Percentiles rank a stretch among this genome's conserved stretches.
Evolutionary conservation across 805 yeast species (phyloP).

Genomic region (Priceomyces haplophilus): DNA sequence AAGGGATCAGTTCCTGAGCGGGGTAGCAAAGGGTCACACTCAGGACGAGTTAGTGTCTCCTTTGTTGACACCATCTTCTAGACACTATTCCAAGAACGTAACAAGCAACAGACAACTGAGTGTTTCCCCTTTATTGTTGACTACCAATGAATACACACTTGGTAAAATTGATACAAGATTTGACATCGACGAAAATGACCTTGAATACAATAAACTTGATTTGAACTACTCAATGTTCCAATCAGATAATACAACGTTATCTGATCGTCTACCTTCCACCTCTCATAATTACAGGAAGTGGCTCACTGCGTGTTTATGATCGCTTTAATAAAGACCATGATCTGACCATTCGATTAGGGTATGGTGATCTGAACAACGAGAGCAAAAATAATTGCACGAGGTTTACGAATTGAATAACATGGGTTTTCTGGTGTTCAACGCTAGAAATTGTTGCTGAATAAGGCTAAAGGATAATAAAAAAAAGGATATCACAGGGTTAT

Average conservation of each 20-base stretch:
- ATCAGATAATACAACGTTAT: slow-evolving; percentile 14
- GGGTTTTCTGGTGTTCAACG: neutral
- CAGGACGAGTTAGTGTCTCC: slow-evolving; percentile 29
- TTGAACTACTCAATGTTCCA: slow-evolving; percentile 30
- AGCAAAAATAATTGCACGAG: neutral
- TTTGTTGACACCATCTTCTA: slow-evolving; percentile 35
- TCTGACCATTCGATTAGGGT: neutral
- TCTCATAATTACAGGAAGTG: slow-evolving; percentile 39
- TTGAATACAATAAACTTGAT: slow-evolving; percentile 25
- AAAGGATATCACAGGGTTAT: neutral
- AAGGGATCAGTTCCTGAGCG: slow-evolving; percentile 10
- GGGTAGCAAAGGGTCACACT: slow-evolving; percentile 5
- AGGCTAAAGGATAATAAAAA: neutral
- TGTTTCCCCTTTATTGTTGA: slow-evolving; percentile 21
- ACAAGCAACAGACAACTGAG: neutral
- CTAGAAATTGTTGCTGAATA: neutral
- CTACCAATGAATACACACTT: slow-evolving; percentile 12
- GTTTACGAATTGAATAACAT: slow-evolving; percentile 1
- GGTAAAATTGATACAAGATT: slow-evolving; percentile 4
- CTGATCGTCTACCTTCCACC: slow-evolving; percentile 23
- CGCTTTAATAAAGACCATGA: neutral
- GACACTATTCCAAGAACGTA: slow-evolving; percentile 14
- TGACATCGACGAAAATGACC: slow-evolving; percentile 10
- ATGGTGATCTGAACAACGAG: neutral
- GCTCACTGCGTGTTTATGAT: slow-evolving; percentile 32